Evolutionary conservation across 768 basidiomycete species (phyloP).

Genomic region (Dioszegia aurantiaca): DNA sequence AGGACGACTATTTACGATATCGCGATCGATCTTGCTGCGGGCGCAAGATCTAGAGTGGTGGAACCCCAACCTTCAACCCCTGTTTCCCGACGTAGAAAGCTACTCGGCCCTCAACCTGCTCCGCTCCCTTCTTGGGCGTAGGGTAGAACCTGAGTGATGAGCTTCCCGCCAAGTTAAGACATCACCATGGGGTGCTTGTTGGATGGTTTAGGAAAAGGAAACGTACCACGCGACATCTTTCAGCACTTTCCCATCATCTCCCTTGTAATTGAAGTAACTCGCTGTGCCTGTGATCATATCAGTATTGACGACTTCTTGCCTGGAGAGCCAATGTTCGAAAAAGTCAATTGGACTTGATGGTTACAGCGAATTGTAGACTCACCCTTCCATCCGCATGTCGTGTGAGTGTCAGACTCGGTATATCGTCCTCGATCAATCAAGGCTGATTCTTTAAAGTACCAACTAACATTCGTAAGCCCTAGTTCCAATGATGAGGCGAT

Average conservation of each 20-base stretch:
- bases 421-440: conserved; percentile 40
- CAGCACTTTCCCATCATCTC: conserved; percentile 40
- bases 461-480: conserved; percentile 34
- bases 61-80: conserved; percentile 34
- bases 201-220: not conserved
- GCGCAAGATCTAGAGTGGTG: conserved; percentile 14
- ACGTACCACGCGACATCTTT: conserved; percentile 49
- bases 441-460: conserved; percentile 48
- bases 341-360: no score
- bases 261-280: conserved; percentile 46
- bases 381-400: conserved; percentile 49
- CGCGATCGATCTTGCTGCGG: not conserved
- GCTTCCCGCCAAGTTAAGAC: no score
- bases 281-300: conserved; percentile 35
- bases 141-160: conserved; percentile 44
- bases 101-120: conserved; percentile 39
- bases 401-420: conserved; percentile 39
- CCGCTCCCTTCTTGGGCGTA: conserved; percentile 41
- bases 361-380: no score
- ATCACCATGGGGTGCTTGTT: no score
- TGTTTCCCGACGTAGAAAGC: conserved; percentile 48
- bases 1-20: not conserved
- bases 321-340: no score
- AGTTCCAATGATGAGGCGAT: not conserved
- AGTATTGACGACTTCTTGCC: no score